Evolutionary conservation across 192 early-diverging fungal species (phyloP), one percentile per base, ranked within the genome.

Genomic region (Lobosporangium transversale): DNA sequence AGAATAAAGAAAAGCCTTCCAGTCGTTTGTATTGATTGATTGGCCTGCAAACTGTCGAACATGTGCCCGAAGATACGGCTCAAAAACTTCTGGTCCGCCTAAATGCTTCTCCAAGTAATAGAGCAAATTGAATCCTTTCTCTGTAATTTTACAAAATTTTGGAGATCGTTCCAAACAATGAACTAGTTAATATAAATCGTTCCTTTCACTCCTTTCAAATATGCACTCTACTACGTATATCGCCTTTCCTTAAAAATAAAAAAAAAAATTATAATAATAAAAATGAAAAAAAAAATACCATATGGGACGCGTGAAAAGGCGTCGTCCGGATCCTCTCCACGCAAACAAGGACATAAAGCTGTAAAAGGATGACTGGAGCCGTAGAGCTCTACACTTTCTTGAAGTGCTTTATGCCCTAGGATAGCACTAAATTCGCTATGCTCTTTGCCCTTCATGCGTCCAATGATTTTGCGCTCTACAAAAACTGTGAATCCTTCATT

Each of bases 401-500:
- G 53, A 54, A 99, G 79, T 23, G 91, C 86, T 53, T 89, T 87
- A 53, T 88, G 83, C 1, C 95, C 97, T 36, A 97, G 88, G 36
- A 98, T 90, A 71, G 96, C 91, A 52, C 83, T 84, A 65, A 99
- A 95, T 66, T 97, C 92, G 21, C 88, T 81, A 9, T 81, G 83
- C 31, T 86, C 81, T 64, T 95, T 90, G 53, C 96, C 95, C 62
- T 90, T 84, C 32, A 96, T 84, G 4, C 91, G 84, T 36, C 88
- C 90, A 32, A 90, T 59, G 50, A 98, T 97, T 83, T 95, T 96
- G 71, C 95, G 89, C 82, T 99, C 94, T 53, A 95, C 85, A 78
- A 94, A 96, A 23, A 95, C 88, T 6, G 96, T 98, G 85, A 94
- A 95, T 56, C 97, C 96, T 84, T 99, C 97, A 66, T 98, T 99